Evolutionary conservation across 1,284 basidiomycete genomes (phyloP).

Genomic region (Marasmius oreades): DNA sequence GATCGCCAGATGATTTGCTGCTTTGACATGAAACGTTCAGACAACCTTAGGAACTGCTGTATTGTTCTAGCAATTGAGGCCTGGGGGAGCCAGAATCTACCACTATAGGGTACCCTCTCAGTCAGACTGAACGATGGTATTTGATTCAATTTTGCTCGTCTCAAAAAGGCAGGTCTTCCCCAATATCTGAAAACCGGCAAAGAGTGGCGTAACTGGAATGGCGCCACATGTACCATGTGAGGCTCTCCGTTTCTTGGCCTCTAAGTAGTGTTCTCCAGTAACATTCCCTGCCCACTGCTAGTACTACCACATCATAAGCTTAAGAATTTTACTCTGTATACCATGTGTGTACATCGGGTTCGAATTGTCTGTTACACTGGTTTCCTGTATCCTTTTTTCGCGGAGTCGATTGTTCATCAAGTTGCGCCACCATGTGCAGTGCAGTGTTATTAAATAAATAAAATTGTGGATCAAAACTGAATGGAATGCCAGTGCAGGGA

Average conservation of each 20-base stretch:
- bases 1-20: too few relatives aligned
- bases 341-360: too few relatives aligned
- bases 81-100: too few relatives aligned
- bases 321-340: too few relatives aligned
- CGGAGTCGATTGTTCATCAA: neutral
- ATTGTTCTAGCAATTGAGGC: too few relatives aligned
- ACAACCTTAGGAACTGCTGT: too few relatives aligned
- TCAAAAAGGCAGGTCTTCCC: neutral
- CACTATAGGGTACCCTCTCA: neutral
- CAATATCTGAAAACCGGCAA: neutral
- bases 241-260: neutral
- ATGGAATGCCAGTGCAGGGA: too few relatives aligned
- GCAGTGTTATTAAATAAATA: too few relatives aligned
- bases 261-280: neutral
- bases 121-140: neutral
- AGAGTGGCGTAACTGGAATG: constrained; percentile 1
- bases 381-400: neutral
- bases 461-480: too few relatives aligned
- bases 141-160: neutral
- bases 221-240: constrained; percentile 7
- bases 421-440: neutral
- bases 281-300: neutral
- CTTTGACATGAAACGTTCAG: too few relatives aligned
- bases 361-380: neutral
- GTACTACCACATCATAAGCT: neutral